Base-by-base conservation (phyloP, 768 basidiomycete species). In the Pisolithus orientalis region DNA sequence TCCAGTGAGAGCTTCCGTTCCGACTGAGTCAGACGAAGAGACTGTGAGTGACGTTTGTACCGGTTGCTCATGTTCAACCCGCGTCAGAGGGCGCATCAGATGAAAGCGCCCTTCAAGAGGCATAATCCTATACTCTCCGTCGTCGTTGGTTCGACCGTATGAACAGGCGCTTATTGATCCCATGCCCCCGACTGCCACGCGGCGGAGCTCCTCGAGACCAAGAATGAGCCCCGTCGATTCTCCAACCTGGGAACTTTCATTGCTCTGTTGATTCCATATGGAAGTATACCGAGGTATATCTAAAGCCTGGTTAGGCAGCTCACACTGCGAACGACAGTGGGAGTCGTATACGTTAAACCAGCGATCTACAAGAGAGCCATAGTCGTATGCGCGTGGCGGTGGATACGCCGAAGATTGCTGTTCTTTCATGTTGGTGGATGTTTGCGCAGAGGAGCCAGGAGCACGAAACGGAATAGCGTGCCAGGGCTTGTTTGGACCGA, bases 401-500 rank as follows among this genome's bases (percentile, higher is more conserved):
- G 58, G 32, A 47, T 58, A 55, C 17, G 52, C 25, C 27, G 50
- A 44, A 28, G 40, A 17, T 40, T 67, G 61, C 50, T 66, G 65
- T 40, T 63, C 55, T 58, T 44, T 55, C 69, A 64, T 57, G 62
- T 68, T 54, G 61, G 56, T 62, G 58, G 66, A 72, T 14, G 34
- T 14, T 34, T 34, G 34, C 13, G 13, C 5, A 62, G 66, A 57
- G 46, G 75, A 70, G 34, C 75, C 80, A 1, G 90, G 84, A 9
- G 84, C 74, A 31, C 91, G 84, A 66, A 77, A 83, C 44, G 80
- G 67, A 47, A 93, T 75, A 16, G 83, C 80, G 46, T 83, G 76
- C 95, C 96, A 99, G 13, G 96, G 95, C 71, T 99, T 99, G 68
- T 90, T 82, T n/a, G 83, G 79, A 14, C 95, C 95, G 59, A 98